phyloP scores from a whole-genome alignment of 257 asterid species.

The Solanum peruvianum region DNA sequence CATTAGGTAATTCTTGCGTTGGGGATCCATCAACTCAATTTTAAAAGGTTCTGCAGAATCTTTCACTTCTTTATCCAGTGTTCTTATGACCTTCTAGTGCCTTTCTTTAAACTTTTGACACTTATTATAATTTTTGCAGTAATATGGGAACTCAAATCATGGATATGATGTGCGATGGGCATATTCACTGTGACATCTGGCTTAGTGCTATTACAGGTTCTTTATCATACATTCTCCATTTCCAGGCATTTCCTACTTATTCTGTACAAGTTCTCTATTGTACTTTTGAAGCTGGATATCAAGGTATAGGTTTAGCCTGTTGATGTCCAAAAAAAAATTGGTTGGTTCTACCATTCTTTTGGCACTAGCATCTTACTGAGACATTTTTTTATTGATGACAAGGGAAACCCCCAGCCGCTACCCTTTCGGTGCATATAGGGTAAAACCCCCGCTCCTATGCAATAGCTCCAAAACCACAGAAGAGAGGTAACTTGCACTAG shows the following conservation, averaged over 20 bases:
- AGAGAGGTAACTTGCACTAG: no score
- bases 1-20: constrained; percentile 53
- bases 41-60: constrained; percentile 51
- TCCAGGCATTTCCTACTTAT: not conserved
- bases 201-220: constrained; percentile 80
- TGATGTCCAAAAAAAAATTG: not conserved
- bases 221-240: not conserved
- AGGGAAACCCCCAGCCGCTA: no score
- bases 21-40: constrained; percentile 88
- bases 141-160: constrained; percentile 42
- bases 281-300: not conserved
- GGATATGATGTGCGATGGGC: constrained; percentile 85
- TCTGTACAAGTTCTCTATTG: not conserved
- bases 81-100: not conserved
- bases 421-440: no score
- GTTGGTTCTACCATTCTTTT: not conserved
- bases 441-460: no score
- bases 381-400: not conserved
- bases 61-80: not conserved
- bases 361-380: not conserved
- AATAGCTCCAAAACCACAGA: no score
- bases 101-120: constrained; percentile 2
- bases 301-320: not conserved
- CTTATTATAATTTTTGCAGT: constrained; percentile 29
- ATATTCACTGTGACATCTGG: constrained; percentile 52